Conservation (phyloP, 768 basidiomycete species). For the Tylopilus sp. region DNA sequence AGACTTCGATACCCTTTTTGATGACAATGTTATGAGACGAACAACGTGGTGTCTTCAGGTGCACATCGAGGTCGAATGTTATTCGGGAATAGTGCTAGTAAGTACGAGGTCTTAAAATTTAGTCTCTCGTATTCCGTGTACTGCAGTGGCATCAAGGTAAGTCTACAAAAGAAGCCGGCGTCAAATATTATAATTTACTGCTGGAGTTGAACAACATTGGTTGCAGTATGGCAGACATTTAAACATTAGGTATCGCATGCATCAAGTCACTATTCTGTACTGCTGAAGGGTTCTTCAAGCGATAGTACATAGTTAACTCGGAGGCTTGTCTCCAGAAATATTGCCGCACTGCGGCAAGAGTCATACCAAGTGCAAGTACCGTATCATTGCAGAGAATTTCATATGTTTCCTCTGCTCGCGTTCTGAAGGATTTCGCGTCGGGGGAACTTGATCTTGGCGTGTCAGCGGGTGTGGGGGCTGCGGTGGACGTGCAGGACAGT, state of each 20-base stretch:
- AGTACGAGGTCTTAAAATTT: no score
- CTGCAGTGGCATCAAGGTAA: no score
- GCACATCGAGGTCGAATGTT: no score
- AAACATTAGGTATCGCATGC: background rate
- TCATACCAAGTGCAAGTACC: constrained; percentile 83
- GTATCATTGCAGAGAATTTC: constrained; percentile 88
- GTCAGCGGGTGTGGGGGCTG: constrained; percentile 34
- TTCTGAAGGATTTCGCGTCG: constrained; percentile 16
- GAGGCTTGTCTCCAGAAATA: constrained; percentile 79
- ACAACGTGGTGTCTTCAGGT: no score
- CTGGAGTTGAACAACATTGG: background rate
- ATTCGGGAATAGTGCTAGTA: no score
- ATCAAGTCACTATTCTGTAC: background rate
- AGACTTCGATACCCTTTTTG: no score
- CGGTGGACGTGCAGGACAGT: constrained; percentile 35
- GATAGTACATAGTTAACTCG: constrained; percentile 77
- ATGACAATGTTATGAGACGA: background rate
- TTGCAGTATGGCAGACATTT: background rate
- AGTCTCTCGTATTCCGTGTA: no score
- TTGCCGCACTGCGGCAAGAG: constrained; percentile 85
- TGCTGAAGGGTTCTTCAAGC: constrained; percentile 37
- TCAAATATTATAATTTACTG: constrained; percentile 25
- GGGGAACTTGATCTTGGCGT: constrained; percentile 35
- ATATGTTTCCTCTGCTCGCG: constrained; percentile 63
- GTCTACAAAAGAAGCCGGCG: no score